These are phyloP conservation scores for Fusarium solani-melongenae DNA, from an alignment of 2,329 filamentous ascomycete species.

Conservation along the genomic window DNA sequence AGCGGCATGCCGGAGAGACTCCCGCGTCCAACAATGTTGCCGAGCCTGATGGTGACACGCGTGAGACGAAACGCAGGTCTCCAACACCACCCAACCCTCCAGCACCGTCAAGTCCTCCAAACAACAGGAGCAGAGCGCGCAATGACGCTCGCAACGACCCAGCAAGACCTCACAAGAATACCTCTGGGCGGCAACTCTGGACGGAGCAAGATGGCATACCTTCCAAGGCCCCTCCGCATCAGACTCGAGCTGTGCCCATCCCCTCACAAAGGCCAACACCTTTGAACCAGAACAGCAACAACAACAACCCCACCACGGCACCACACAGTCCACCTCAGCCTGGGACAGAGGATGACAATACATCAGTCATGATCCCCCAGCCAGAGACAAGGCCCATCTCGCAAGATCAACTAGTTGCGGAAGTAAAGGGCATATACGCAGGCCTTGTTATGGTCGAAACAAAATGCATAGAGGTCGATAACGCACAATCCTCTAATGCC, in stretches of 20 bases:
- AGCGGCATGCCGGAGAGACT: constrained; percentile 9
- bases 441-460: constrained; percentile 87
- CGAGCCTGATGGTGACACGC: constrained; percentile 18
- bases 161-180: constrained; percentile 32
- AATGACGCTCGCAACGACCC: constrained; percentile 36
- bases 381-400: constrained; percentile 61
- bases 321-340: constrained; percentile 3
- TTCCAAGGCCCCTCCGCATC: constrained; percentile 8
- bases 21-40: background rate
- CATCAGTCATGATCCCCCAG: constrained; percentile 27
- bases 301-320: constrained; percentile 6
- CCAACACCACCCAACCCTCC: too few relatives aligned
- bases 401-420: constrained; percentile 81
- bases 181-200: constrained; percentile 44
- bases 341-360: constrained; percentile 11
- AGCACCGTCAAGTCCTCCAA: constrained; percentile 27
- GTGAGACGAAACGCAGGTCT: too few relatives aligned
- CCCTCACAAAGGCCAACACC: constrained; percentile 5
- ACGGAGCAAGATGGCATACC: constrained; percentile 36
- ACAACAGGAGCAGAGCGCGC: constrained; percentile 23
- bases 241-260: constrained; percentile 5
- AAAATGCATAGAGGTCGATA: constrained; percentile 87
- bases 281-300: background rate
- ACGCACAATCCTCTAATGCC: constrained; percentile 62
- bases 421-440: constrained; percentile 86